Conservation (phyloP, 2,329 filamentous ascomycete genomes). For the Botrytis fragariae region DNA sequence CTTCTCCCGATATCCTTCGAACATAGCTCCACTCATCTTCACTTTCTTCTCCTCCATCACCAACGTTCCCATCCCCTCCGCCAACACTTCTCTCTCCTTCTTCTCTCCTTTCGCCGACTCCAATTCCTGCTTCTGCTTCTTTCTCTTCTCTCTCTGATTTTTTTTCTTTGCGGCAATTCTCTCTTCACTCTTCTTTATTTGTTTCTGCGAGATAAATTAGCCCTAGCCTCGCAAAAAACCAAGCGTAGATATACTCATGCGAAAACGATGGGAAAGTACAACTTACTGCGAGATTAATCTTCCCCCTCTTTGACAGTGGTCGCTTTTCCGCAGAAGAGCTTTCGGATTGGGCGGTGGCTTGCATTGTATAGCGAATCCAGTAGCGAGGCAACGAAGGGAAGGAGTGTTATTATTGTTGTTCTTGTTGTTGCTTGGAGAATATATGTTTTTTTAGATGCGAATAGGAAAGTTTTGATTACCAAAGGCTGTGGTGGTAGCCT, state of each 20-base stretch:
- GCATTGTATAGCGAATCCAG: background rate
- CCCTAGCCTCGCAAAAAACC: fast-evolving
- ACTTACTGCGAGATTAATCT: background rate
- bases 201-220: background rate
- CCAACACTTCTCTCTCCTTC: background rate
- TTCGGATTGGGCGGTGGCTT: background rate
- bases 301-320: fast-evolving
- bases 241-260: background rate
- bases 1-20: background rate
- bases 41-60: background rate
- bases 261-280: background rate
- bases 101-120: background rate
- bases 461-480: background rate
- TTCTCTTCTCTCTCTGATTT: background rate
- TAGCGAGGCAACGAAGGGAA: background rate
- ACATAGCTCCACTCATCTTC: background rate
- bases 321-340: background rate
- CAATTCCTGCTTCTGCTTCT: background rate
- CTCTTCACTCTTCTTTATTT: background rate
- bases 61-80: background rate
- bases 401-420: background rate
- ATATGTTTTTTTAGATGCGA: fast-evolving
- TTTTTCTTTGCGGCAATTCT: background rate
- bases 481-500: background rate
- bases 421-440: background rate